Base-by-base conservation (phyloP, 208 protist species). In the Angomonas desouzai region DNA sequence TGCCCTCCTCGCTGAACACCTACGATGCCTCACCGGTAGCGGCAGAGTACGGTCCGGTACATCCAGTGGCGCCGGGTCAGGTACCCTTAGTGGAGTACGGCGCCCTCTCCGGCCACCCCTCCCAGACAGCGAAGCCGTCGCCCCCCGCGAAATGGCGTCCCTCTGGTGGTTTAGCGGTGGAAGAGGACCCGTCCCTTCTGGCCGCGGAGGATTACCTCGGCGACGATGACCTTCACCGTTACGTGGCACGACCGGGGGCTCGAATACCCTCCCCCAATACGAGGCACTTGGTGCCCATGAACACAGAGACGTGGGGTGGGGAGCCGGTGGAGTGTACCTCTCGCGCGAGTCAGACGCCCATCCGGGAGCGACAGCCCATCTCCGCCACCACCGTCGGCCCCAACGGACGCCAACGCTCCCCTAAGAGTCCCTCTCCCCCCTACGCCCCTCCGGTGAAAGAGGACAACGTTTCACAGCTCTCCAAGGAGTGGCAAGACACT, bases 401-500 rank as follows among this genome's bases (percentile, higher is more conserved):
- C 25, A 34, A 18, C 36, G 0, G 27, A 10, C 11, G 20, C 33
- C 62, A 36, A 25, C 4, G 25, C 7, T n/a, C n/a, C n/a, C n/a
- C n/a, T n/a, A n/a, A 34, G 30, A 18, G 6, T 20, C 25, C 51
- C 51, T 57, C 51, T 36, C 25, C 51, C 51, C 58, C 65, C 28
- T 81, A 66, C 48, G 64, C 70, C 20, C 77, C 77, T n/a, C 34
- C 66, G 4, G 49, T 83, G 2, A 64, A 64, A 16, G 68, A 72
- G 22, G 68, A 78, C 27, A 70, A 70, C 32, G 66, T 80, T 11
- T 33, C 43, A 0, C 48, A 65, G 43, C 66, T 80, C 9, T 77
- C 77, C 30, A 38, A 69, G 45, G 77, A 76, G n/a, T 84, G 77
- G 77, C 72, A 79, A 53, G 58, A 56, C 22, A 71, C 74, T 6